phyloP scores from a whole-genome alignment of 129 eudicot genomes.

The Scalesia atractyloides region DNA sequence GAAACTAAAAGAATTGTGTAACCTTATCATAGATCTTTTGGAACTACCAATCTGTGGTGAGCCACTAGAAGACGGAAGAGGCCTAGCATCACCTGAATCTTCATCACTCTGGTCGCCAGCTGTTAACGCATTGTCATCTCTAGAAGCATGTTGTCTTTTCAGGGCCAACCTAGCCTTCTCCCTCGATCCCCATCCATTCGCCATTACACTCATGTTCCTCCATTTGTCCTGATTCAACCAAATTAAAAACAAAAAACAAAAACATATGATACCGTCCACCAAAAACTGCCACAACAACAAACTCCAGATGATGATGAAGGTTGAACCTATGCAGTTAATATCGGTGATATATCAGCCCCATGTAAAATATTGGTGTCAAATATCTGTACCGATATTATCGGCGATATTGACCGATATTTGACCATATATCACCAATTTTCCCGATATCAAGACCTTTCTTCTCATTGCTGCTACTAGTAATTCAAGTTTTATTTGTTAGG shows the following conservation, averaged over 20 bases:
- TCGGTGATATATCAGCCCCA: no score
- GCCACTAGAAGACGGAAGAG: slow-evolving; percentile 63
- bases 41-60: slow-evolving; percentile 72
- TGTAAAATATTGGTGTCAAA: no score
- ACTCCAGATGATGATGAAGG: not conserved
- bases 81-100: slow-evolving; percentile 57
- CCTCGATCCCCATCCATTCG: slow-evolving; percentile 91
- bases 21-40: slow-evolving; percentile 92
- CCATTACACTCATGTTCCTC: slow-evolving; percentile 99
- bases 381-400: no score
- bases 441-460: no score
- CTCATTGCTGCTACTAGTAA: no score
- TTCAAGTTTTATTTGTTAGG: no score
- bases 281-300: not conserved
- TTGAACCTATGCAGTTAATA: no score
- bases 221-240: slow-evolving; percentile 72
- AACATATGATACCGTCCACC: not conserved
- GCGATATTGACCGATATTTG: no score
- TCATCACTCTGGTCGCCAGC: slow-evolving; percentile 62
- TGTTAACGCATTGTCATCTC: slow-evolving; percentile 57
- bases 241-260: not conserved
- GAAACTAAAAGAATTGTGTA: not conserved
- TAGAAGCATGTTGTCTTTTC: slow-evolving; percentile 61
- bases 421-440: no score
- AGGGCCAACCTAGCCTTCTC: slow-evolving; percentile 85